Percentiles rank a stretch among this genome's conserved stretches.
Evolutionary conservation across 148 eudicot species (phyloP).

Genomic region (Heliamphora exappendiculata): DNA sequence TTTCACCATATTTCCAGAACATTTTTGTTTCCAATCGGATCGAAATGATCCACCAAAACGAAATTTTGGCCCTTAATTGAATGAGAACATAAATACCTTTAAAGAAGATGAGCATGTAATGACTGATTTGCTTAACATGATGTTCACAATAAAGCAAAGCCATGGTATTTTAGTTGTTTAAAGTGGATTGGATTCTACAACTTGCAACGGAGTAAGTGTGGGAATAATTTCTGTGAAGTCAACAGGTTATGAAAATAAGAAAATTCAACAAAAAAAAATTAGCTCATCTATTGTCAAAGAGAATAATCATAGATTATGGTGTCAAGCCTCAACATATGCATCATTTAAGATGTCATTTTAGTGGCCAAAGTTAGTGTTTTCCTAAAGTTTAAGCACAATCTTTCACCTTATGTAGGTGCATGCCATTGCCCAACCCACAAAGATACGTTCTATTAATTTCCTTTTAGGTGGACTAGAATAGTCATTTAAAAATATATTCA

Average conservation of each 20-base stretch:
- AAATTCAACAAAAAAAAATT: background rate
- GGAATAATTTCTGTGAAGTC: background rate
- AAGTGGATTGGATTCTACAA: constrained; percentile 4
- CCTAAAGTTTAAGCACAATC: background rate
- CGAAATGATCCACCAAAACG: no score
- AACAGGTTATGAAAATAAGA: no score
- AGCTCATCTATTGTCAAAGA: background rate
- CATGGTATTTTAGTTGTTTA: background rate
- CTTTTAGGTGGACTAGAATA: no score
- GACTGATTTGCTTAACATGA: background rate
- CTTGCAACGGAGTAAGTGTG: background rate
- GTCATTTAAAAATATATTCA: no score
- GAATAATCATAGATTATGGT: background rate
- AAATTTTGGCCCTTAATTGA: no score
- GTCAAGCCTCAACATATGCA: constrained; percentile 1
- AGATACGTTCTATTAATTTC: no score
- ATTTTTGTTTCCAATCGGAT: no score
- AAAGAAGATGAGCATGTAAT: background rate
- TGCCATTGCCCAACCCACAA: background rate
- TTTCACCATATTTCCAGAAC: no score
- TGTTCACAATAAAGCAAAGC: background rate
- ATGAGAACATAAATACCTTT: background rate
- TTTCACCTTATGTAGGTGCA: background rate
- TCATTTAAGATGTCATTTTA: background rate
- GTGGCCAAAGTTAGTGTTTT: background rate